phyloP scores from a whole-genome alignment of 116 monocot species.

The Zostera marina region DNA sequence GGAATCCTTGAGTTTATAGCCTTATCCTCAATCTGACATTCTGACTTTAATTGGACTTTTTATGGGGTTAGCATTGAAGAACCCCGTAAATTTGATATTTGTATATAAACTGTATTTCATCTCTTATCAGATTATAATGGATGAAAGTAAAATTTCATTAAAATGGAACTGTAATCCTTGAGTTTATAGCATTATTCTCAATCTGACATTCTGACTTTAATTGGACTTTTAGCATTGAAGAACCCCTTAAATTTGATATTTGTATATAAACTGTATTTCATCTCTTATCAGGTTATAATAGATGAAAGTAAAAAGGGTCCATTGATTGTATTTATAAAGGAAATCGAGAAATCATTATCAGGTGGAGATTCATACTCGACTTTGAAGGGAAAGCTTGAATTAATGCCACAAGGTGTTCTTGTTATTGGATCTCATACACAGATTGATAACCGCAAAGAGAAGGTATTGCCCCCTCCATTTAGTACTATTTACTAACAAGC shows the following conservation, averaged over 20 bases:
- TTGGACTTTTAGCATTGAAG: too few relatives aligned
- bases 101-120: background rate
- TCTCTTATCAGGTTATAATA: slow-evolving; percentile 30
- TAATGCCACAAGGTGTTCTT: slow-evolving; percentile 52
- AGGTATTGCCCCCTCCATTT: slow-evolving; percentile 21
- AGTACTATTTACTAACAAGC: background rate
- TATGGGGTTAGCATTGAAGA: too few relatives aligned
- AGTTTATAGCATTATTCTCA: too few relatives aligned
- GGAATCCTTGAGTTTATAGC: too few relatives aligned
- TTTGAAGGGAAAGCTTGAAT: slow-evolving; percentile 46
- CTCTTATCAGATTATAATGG: slow-evolving; percentile 36
- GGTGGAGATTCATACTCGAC: slow-evolving; percentile 41
- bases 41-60: too few relatives aligned
- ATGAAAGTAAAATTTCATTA: too few relatives aligned
- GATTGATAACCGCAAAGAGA: slow-evolving; percentile 77
- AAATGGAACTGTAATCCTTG: too few relatives aligned
- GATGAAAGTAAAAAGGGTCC: slow-evolving; percentile 60
- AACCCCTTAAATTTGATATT: background rate
- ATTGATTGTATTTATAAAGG: slow-evolving; percentile 53
- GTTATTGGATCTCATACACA: slow-evolving; percentile 72
- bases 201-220: too few relatives aligned
- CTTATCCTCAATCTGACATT: too few relatives aligned
- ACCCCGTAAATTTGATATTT: background rate
- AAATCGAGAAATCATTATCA: slow-evolving; percentile 54
- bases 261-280: background rate